phyloP scores from a whole-genome alignment of 192 early-diverging fungal species.

The Kickxella alabastrina region DNA sequence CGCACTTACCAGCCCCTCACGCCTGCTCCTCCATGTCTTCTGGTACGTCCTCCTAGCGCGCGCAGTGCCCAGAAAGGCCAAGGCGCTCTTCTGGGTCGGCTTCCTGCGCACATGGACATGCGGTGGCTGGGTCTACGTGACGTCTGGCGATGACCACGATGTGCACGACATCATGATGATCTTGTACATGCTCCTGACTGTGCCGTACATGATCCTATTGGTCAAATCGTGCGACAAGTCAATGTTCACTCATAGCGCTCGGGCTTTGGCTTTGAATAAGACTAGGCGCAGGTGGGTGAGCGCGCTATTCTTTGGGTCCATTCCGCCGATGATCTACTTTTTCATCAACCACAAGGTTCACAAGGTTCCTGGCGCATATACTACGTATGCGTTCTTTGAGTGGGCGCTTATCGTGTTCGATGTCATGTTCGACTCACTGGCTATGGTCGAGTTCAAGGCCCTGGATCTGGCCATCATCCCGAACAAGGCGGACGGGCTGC shows the following conservation, averaged over 20 bases:
- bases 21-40: conserved; percentile 47
- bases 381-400: conserved; percentile 77
- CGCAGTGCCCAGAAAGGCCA: conserved; percentile 27
- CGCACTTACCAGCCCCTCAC: conserved; percentile 61
- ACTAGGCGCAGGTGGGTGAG: conserved; percentile 51
- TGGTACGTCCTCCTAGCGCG: conserved; percentile 48
- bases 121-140: conserved; percentile 82
- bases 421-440: conserved; percentile 71
- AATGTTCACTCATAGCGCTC: conserved; percentile 36
- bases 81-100: conserved; percentile 47
- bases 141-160: conserved; percentile 73
- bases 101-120: conserved; percentile 69
- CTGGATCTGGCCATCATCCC: conserved; percentile 45
- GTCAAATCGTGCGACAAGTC: conserved; percentile 51
- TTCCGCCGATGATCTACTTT: conserved; percentile 73
- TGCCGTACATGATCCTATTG: conserved; percentile 69
- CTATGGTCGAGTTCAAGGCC: conserved; percentile 61
- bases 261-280: conserved; percentile 41
- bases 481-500: conserved; percentile 34
- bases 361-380: conserved; percentile 70
- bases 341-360: conserved; percentile 78
- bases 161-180: conserved; percentile 81
- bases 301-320: conserved; percentile 63
- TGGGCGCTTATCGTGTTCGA: conserved; percentile 79
- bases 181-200: conserved; percentile 67